A percentile compares a stretch with the other conserved stretches of the same genome.
phyloP scores from a whole-genome alignment of 164 flowering plant species.

The Dillenia suffruticosa region DNA sequence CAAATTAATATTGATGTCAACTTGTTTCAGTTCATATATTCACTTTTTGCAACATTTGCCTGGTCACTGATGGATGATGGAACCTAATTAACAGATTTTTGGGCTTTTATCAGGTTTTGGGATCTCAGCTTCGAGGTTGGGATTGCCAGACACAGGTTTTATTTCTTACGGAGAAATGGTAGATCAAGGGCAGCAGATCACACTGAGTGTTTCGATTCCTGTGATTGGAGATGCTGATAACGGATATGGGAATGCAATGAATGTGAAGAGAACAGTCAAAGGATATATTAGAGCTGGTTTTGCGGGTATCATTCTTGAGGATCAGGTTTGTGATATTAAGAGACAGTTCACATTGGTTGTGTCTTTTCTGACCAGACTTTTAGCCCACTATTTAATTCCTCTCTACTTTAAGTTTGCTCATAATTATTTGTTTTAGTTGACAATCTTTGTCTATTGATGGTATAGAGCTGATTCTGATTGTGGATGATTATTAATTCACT shows the following conservation, averaged over 20 bases:
- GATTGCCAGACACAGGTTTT: conserved; percentile 83
- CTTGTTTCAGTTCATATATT: no score
- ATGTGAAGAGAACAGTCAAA: conserved; percentile 95
- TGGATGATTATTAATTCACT: no score
- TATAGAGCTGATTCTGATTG: no score
- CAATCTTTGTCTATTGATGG: no score
- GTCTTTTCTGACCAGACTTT: no score
- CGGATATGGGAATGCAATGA: conserved; percentile 98
- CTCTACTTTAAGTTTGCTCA: no score
- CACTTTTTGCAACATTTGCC: no score
- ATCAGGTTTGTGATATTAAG: conserved; percentile 51
- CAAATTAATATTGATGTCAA: no score
- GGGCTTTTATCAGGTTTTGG: conserved; percentile 58
- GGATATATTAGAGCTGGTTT: conserved; percentile 85
- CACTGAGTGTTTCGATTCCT: conserved; percentile 83
- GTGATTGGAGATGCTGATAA: conserved; percentile 97
- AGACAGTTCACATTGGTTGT: neutral
- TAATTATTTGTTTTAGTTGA: no score
- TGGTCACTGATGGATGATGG: no score
- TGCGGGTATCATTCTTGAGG: conserved; percentile 92
- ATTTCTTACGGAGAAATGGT: conserved; percentile 93
- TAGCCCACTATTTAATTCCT: no score
- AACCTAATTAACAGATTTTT: no score
- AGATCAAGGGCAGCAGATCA: conserved; percentile 85
- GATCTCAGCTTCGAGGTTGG: conserved; percentile 81